These are phyloP conservation scores for Thielaviopsis euricoi DNA, from an alignment of 2,329 filamentous ascomycete species.

Conservation along the genomic window DNA sequence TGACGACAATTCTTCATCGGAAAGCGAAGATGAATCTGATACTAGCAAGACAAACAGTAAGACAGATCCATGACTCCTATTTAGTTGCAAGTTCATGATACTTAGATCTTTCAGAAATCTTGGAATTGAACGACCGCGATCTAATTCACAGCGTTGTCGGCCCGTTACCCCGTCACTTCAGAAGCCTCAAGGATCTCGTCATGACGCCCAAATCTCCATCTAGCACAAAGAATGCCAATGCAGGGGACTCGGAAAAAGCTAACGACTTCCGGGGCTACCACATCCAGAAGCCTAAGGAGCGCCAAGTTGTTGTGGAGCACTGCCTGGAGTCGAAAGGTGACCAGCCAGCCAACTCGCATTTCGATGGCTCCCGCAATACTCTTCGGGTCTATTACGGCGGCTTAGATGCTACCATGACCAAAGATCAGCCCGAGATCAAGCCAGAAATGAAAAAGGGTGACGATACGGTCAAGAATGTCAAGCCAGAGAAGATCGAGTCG, in stretches of 20 bases:
- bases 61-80: neutral
- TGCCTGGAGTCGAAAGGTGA: neutral
- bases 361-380: neutral
- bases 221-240: neutral
- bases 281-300: neutral
- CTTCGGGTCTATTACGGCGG: neutral
- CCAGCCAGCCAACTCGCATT: neutral
- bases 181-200: neutral
- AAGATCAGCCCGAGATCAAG: neutral
- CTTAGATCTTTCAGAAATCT: neutral
- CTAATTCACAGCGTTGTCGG: neutral
- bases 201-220: neutral
- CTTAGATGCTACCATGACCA: neutral
- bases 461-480: neutral
- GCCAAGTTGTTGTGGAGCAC: neutral
- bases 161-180: neutral
- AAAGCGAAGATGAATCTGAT: neutral
- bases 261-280: neutral
- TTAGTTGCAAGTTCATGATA: neutral
- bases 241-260: neutral
- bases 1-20: neutral
- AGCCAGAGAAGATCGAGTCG: neutral
- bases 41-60: neutral
- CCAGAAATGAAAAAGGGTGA: neutral
- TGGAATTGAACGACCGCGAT: too few relatives aligned